Percentiles rank a stretch among this genome's conserved stretches.
Conservation (phyloP, 768 basidiomycete genomes). For the Termitomyces sp. region DNA sequence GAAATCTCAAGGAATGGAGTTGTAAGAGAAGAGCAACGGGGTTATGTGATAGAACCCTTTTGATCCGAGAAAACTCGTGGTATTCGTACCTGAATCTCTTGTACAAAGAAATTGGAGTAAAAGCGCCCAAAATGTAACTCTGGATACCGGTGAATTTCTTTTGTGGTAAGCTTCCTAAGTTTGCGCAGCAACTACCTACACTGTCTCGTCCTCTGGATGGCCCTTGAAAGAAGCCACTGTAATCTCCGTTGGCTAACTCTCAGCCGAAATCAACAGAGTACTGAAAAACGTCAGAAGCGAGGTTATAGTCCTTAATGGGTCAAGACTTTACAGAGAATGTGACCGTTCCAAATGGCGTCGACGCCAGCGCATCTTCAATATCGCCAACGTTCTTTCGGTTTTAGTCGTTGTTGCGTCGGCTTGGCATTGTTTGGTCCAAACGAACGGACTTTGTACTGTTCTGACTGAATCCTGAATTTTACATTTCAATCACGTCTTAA, state of each 20-base stretch:
- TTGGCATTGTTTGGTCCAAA: constrained; percentile 11
- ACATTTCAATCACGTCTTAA: not conserved
- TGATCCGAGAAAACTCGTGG: constrained; percentile 8
- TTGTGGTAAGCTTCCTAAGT: not conserved
- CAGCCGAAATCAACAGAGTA: not conserved
- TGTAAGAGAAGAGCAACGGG: constrained; percentile 15
- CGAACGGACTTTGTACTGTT: not conserved
- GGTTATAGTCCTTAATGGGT: not conserved
- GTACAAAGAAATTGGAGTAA: constrained; percentile 3
- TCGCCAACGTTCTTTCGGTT: not conserved
- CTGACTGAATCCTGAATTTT: not conserved
- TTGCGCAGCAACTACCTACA: not conserved
- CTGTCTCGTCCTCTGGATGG: not conserved
- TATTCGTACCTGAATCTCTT: constrained; percentile 17
- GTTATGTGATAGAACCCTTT: constrained; percentile 9
- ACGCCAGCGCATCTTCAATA: not conserved
- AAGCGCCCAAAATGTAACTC: constrained; percentile 1
- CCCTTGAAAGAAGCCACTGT: constrained; percentile 2
- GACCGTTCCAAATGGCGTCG: constrained; percentile 3
- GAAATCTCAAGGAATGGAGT: constrained; percentile 11
- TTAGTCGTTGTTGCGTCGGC: constrained; percentile 1
- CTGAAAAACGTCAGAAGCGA: not conserved
- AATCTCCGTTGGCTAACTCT: constrained; percentile 11
- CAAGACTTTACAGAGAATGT: not conserved
- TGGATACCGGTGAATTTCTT: not conserved